Evolutionary conservation across 225 moss, liverwort and hornwort genomes (phyloP).

Genomic region (Rhytidiadelphus loreus): DNA sequence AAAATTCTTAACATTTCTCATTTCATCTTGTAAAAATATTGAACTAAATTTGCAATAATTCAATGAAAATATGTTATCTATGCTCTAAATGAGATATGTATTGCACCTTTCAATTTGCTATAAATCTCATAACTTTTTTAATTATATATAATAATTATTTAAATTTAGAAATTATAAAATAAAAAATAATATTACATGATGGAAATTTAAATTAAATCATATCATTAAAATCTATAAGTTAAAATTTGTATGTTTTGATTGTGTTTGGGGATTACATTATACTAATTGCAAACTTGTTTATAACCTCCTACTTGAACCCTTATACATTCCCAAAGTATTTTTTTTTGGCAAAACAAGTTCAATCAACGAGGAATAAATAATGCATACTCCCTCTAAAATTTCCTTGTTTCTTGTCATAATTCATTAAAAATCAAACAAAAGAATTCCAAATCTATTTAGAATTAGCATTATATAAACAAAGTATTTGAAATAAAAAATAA

Average conservation of each 20-base stretch:
- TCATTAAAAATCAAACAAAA: not conserved
- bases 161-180: not conserved
- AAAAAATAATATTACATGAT: not conserved
- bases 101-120: not conserved
- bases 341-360: not conserved
- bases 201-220: not conserved
- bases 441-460: not conserved
- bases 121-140: not conserved
- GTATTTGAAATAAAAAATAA: not conserved
- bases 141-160: not conserved
- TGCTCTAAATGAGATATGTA: not conserved
- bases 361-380: not conserved
- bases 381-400: not conserved
- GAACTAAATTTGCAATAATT: not conserved
- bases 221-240: not conserved
- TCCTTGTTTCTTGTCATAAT: not conserved
- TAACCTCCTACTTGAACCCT: not conserved
- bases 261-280: rapidly evolving
- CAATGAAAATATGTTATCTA: not conserved
- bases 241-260: not conserved
- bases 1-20: not conserved
- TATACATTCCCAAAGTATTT: not conserved
- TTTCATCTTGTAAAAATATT: not conserved
- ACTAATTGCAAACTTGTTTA: not conserved
- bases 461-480: not conserved